Conservation (phyloP, 768 basidiomycete species). For the Rubroboletus pulcherrimus region DNA sequence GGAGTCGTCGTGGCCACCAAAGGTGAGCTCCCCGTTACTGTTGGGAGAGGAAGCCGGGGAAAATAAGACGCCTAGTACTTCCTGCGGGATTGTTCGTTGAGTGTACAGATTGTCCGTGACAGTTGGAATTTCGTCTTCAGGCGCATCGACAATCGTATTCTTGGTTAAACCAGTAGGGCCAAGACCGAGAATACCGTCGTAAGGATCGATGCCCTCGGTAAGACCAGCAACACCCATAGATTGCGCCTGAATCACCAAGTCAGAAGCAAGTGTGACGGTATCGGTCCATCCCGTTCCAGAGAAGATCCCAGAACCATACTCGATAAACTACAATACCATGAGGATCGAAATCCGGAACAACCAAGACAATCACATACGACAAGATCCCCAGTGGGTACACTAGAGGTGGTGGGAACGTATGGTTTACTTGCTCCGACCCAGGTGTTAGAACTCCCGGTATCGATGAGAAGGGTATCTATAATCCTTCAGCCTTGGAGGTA, state of each 20-base stretch:
- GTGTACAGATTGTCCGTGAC: slow-evolving; percentile 33
- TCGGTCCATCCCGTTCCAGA: slow-evolving; percentile 16
- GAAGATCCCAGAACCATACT: slow-evolving; percentile 1
- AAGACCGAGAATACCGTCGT: slow-evolving; percentile 41
- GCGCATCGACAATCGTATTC: slow-evolving; percentile 14
- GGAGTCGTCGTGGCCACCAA: slow-evolving; percentile 24
- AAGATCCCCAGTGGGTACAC: slow-evolving; percentile 15
- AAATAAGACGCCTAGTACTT: slow-evolving; percentile 34
- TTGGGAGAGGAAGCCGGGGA: slow-evolving; percentile 20
- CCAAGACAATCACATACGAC: slow-evolving; percentile 18
- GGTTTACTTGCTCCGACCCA: slow-evolving; percentile 27
- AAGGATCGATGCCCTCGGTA: slow-evolving; percentile 25
- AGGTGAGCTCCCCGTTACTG: slow-evolving; percentile 23
- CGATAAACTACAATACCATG: neutral
- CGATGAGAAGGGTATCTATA: slow-evolving; percentile 28
- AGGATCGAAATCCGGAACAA: neutral
- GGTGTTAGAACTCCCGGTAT: slow-evolving; percentile 34
- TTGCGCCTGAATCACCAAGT: slow-evolving; percentile 22
- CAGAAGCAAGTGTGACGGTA: slow-evolving; percentile 4
- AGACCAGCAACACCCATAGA: slow-evolving; percentile 34
- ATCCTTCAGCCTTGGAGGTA: neutral
- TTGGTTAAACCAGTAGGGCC: slow-evolving; percentile 35
- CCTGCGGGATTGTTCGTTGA: slow-evolving; percentile 24
- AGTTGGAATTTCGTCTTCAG: slow-evolving; percentile 24
- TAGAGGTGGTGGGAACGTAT: slow-evolving; percentile 19